phyloP scores from a whole-genome alignment of 1,139 yeast species.

The Nakaseomyces delphensis region DNA sequence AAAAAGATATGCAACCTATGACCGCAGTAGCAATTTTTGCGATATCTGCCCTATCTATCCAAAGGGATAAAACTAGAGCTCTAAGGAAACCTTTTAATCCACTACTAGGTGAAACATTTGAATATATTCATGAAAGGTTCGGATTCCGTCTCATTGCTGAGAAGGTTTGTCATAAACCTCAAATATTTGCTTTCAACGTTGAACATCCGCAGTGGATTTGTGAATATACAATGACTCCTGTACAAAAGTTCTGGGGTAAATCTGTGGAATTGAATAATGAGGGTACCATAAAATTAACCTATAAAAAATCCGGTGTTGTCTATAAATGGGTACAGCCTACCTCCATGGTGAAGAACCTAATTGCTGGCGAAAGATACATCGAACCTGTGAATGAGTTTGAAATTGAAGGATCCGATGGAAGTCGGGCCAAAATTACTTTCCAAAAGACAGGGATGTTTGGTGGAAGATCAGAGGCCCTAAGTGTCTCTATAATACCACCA shows the following conservation, averaged over 20 bases:
- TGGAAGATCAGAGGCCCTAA: constrained; percentile 77
- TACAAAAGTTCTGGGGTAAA: constrained; percentile 93
- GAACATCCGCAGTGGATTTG: constrained; percentile 73
- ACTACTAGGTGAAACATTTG: constrained; percentile 77
- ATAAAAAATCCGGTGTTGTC: constrained; percentile 56
- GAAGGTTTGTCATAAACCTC: constrained; percentile 77
- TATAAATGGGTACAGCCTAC: constrained; percentile 79
- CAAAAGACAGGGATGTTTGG: constrained; percentile 68
- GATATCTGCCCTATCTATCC: constrained; percentile 58
- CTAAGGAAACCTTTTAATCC: constrained; percentile 90
- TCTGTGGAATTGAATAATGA: constrained; percentile 72
- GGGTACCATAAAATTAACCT: constrained; percentile 53
- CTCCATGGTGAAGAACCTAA: constrained; percentile 70
- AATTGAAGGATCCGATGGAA: constrained; percentile 59
- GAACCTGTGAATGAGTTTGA: constrained; percentile 74
- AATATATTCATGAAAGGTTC: constrained; percentile 67
- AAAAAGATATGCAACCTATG: constrained; percentile 56
- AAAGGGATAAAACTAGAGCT: constrained; percentile 66
- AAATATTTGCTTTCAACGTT: constrained; percentile 68
- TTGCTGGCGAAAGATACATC: constrained; percentile 92
- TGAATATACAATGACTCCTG: constrained; percentile 65
- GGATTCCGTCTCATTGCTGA: constrained; percentile 66
- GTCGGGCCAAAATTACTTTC: constrained; percentile 62
- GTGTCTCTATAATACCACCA: constrained; percentile 41
- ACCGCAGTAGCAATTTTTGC: constrained; percentile 73